Conservation (phyloP, 495 filamentous ascomycete species). For the Cenococcum geophilum region DNA sequence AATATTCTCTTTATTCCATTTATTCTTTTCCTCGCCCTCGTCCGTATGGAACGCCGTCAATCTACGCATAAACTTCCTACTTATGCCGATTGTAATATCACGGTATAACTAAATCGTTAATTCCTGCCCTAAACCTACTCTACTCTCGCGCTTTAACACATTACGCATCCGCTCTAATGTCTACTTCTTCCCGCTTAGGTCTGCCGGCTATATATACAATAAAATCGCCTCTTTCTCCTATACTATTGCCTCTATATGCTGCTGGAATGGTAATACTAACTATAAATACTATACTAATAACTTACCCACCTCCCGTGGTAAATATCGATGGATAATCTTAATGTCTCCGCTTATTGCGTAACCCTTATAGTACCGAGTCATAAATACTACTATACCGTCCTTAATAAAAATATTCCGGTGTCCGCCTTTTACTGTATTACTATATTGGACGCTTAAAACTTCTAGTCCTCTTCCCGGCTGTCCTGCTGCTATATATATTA, state of each 20-base stretch:
- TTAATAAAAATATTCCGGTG: background rate
- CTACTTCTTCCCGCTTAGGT: no score
- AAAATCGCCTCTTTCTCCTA: conserved; percentile 10
- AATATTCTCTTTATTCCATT: conserved; percentile 3
- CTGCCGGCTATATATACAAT: no score
- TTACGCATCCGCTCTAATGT: no score
- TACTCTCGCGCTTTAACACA: no score
- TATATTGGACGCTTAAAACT: background rate
- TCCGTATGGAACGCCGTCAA: background rate
- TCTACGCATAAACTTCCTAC: no score
- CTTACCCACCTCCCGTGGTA: no score
- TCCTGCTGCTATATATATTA: no score
- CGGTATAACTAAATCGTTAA: no score
- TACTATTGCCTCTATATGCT: conserved; percentile 7
- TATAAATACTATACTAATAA: conserved; percentile 11
- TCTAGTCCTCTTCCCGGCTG: background rate
- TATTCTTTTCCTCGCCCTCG: conserved; percentile 1
- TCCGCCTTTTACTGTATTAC: no score
- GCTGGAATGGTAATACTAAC: conserved; percentile 11
- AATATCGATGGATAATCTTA: no score
- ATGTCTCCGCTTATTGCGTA: conserved; percentile 27
- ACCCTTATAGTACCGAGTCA: background rate
- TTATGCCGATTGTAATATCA: no score
- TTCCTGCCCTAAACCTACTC: no score
- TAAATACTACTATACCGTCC: background rate